A percentile compares a stretch with the other conserved stretches of the same genome.
phyloP scores from a whole-genome alignment of 805 yeast genomes.

The Spencermartinsiella europaea region DNA sequence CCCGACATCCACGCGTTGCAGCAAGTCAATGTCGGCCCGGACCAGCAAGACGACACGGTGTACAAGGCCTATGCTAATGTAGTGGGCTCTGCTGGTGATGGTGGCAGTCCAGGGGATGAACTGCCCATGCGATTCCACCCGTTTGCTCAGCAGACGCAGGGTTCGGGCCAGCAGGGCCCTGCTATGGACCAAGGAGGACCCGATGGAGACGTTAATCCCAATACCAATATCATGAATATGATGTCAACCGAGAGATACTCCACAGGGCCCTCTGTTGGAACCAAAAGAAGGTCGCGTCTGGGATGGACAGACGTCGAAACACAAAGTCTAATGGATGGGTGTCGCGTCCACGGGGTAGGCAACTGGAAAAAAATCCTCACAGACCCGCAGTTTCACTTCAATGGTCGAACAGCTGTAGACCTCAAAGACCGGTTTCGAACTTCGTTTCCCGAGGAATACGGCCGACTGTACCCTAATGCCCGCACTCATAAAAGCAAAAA shows the following conservation, averaged over 20 bases:
- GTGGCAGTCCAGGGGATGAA: background rate
- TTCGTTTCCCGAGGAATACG: constrained; percentile 41
- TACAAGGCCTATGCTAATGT: background rate
- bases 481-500: constrained; percentile 37
- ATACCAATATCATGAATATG: background rate
- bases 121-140: background rate
- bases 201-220: background rate
- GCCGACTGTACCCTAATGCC: constrained; percentile 41
- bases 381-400: constrained; percentile 37
- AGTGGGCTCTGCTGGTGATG: background rate
- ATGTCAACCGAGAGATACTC: background rate
- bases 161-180: background rate
- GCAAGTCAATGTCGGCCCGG: background rate
- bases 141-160: background rate
- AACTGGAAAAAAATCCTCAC: constrained; percentile 43
- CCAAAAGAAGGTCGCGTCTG: constrained; percentile 32
- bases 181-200: background rate
- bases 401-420: constrained; percentile 42
- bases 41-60: background rate
- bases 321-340: constrained; percentile 38
- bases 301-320: constrained; percentile 43
- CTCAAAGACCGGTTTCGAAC: constrained; percentile 42
- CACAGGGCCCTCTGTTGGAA: background rate
- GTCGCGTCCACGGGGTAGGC: constrained; percentile 39
- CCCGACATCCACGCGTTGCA: background rate